These are phyloP conservation scores for Trametes cingulata DNA, from an alignment of 768 basidiomycete species.

Conservation along the genomic window DNA sequence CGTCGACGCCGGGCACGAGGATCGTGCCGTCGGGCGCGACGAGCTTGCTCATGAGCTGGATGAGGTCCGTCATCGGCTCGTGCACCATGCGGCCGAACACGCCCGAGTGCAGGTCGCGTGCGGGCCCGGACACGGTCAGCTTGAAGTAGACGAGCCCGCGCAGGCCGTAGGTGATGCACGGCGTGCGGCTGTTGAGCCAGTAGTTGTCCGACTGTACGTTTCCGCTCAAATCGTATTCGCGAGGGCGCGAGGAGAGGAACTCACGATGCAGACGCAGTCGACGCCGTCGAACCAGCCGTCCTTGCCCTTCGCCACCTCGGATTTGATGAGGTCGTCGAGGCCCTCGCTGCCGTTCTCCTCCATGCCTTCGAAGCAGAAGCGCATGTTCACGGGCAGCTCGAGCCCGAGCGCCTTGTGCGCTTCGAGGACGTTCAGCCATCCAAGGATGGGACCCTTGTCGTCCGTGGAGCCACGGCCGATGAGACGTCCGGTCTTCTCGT, in stretches of 20 bases:
- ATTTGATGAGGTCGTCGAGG: conserved; percentile 80
- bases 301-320: conserved; percentile 66
- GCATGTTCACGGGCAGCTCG: conserved; percentile 85
- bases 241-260: conserved; percentile 21
- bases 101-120: conserved; percentile 88
- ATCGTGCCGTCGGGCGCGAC: conserved; percentile 81
- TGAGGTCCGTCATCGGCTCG: conserved; percentile 93
- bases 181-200: conserved; percentile 85
- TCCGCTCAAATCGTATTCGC: not conserved
- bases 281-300: conserved; percentile 82
- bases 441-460: conserved; percentile 88
- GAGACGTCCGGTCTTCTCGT: conserved; percentile 56
- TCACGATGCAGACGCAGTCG: conserved; percentile 90
- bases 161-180: conserved; percentile 83
- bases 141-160: conserved; percentile 89
- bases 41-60: conserved; percentile 81
- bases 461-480: conserved; percentile 88
- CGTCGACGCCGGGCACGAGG: conserved; percentile 85
- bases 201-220: conserved; percentile 80
- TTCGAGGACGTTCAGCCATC: conserved; percentile 89
- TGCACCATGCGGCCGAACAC: conserved; percentile 80
- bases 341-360: conserved; percentile 94
- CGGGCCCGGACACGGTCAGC: conserved; percentile 79
- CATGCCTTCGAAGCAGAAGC: conserved; percentile 96
- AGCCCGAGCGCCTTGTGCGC: conserved; percentile 69